phyloP scores from a whole-genome alignment of 1,284 basidiomycete species.

The Gymnopus androsaceus region DNA sequence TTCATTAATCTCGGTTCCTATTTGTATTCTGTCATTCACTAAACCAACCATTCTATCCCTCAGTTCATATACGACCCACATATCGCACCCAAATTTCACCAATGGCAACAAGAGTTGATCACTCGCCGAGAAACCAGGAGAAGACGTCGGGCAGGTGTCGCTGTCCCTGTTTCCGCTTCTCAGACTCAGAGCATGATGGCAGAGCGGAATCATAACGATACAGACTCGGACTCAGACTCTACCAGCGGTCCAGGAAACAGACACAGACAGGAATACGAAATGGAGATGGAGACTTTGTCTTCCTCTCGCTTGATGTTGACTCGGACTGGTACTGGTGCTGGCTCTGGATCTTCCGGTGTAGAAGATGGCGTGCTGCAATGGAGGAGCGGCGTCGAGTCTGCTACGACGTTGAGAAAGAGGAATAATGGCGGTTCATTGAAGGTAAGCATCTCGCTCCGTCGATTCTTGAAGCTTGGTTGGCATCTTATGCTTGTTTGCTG shows the following conservation, averaged over 20 bases:
- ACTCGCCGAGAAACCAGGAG: constrained; percentile 39
- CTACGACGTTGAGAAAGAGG: constrained; percentile 31
- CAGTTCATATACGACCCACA: constrained; percentile 70
- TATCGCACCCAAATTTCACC: constrained; percentile 54
- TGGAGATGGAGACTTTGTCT: constrained; percentile 2
- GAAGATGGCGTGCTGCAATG: constrained; percentile 45
- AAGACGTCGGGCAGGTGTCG: constrained; percentile 21
- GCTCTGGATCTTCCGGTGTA: not conserved
- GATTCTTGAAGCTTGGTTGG: too few relatives aligned
- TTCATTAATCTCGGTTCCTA: not conserved
- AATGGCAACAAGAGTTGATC: constrained; percentile 51
- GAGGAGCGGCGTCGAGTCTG: constrained; percentile 43
- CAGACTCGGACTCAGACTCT: not conserved
- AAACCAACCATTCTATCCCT: not conserved
- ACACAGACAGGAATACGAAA: not conserved
- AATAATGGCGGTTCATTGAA: constrained; percentile 28
- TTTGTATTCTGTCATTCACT: not conserved
- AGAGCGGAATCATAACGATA: not conserved
- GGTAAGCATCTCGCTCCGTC: constrained; percentile 11
- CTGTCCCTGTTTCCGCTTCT: not conserved
- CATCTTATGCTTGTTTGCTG: constrained; percentile 44
- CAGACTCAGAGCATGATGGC: not conserved
- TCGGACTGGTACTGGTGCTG: not conserved
- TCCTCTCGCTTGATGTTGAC: too few relatives aligned
- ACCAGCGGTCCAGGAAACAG: not conserved